Conservation (phyloP, 768 basidiomycete genomes). For the Thelephora aurantiotincta region DNA sequence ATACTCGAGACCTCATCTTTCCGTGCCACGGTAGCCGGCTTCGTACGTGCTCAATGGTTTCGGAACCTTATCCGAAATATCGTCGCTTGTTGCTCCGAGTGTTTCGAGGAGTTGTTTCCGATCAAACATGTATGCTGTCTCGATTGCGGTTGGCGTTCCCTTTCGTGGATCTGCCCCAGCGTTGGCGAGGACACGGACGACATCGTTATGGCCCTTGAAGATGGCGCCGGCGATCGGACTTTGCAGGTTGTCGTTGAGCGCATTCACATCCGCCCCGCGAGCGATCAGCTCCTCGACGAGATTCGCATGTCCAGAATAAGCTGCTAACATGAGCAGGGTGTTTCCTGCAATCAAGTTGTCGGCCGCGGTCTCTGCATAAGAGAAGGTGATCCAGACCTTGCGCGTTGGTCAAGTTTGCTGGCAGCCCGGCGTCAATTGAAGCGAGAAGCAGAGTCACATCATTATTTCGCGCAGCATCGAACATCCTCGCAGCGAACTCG, state of each 20-base stretch:
- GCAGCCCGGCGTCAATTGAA: constrained; percentile 56
- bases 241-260: constrained; percentile 58
- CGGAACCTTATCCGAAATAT: constrained; percentile 22
- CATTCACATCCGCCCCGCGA: constrained; percentile 50
- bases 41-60: neutral
- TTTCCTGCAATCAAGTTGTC: constrained; percentile 33
- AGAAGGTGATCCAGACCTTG: constrained; percentile 30
- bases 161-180: constrained; percentile 45
- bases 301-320: constrained; percentile 51
- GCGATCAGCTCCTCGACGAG: constrained; percentile 39
- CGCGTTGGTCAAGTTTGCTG: constrained; percentile 57
- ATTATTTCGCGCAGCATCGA: constrained; percentile 58
- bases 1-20: no score
- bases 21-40: neutral
- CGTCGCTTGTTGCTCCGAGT: constrained; percentile 45
- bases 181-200: constrained; percentile 39
- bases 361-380: neutral
- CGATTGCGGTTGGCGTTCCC: constrained; percentile 55
- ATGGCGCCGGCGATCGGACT: constrained; percentile 66
- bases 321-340: constrained; percentile 65
- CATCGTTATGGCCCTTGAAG: constrained; percentile 55
- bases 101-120: constrained; percentile 38
- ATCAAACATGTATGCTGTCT: constrained; percentile 56
- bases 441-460: constrained; percentile 35
- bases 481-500: constrained; percentile 52